phyloP scores from a whole-genome alignment of 306 rosid genomes.

The Cucumis melo region DNA sequence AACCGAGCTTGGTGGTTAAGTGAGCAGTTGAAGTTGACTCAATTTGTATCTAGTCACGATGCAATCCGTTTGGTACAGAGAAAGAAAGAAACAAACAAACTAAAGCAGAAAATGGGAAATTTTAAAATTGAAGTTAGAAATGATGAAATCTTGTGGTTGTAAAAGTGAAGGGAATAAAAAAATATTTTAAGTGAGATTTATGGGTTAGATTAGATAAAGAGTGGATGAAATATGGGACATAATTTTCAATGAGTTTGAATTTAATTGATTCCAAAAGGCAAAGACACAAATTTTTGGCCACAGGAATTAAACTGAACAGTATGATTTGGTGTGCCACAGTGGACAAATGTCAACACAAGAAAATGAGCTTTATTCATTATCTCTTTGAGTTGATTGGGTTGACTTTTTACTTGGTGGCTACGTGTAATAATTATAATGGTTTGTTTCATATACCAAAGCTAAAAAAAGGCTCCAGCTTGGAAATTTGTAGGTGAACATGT shows the following conservation, averaged over 20 bases:
- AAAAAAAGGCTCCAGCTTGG: conserved; percentile 7
- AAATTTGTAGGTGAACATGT: conserved; percentile 20
- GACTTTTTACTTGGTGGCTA: conserved; percentile 21
- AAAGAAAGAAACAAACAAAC: too few species aligned
- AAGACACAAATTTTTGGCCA: not conserved
- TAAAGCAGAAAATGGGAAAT: too few species aligned
- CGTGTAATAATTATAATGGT: conserved; percentile 14
- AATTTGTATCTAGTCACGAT: too few species aligned
- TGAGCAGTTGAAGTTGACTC: too few species aligned
- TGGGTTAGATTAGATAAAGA: conserved; percentile 38
- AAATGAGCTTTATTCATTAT: not conserved
- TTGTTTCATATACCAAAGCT: not conserved
- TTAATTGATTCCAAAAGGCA: not conserved
- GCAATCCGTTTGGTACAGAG: too few species aligned
- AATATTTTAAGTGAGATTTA: not conserved
- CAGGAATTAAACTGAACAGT: not conserved
- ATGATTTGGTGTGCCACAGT: not conserved
- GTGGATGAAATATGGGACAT: conserved; percentile 45
- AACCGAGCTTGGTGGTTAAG: too few species aligned
- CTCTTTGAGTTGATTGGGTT: conserved; percentile 15
- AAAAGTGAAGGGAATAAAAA: not conserved
- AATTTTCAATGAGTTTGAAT: conserved; percentile 44
- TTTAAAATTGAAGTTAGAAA: too few species aligned
- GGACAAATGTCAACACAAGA: conserved; percentile 25
- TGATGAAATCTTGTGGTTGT: not conserved